phyloP scores from a whole-genome alignment of 192 early-diverging fungal species.

The Linnemannia elongata region DNA sequence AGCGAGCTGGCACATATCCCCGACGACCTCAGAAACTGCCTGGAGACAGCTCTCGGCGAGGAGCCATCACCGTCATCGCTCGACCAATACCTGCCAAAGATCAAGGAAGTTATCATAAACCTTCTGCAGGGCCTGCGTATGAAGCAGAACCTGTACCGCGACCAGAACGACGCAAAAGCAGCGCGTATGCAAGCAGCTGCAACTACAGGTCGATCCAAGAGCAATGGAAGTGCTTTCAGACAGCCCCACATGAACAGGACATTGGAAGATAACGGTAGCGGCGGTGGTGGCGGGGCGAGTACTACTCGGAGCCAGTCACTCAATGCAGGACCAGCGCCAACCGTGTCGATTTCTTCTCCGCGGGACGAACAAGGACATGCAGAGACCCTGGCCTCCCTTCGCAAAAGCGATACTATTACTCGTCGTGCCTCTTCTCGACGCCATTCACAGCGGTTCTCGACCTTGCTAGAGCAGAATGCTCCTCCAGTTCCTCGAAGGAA shows the following conservation, averaged over 20 bases:
- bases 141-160: constrained; percentile 54
- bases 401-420: constrained; percentile 48
- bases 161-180: constrained; percentile 10
- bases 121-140: constrained; percentile 59
- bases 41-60: constrained; percentile 51
- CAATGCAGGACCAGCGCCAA: constrained; percentile 13
- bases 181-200: neutral
- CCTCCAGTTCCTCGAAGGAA: constrained; percentile 24
- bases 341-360: constrained; percentile 25
- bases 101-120: constrained; percentile 57
- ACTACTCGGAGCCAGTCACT: constrained; percentile 8
- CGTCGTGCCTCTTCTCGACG: constrained; percentile 50
- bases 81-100: constrained; percentile 58
- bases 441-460: constrained; percentile 43
- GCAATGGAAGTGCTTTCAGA: constrained; percentile 13
- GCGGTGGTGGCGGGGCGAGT: neutral
- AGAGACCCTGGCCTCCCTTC: constrained; percentile 51
- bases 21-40: constrained; percentile 40
- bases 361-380: constrained; percentile 42
- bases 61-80: constrained; percentile 39
- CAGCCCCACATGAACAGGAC: neutral
- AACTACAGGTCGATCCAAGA: constrained; percentile 17
- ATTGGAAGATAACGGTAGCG: neutral
- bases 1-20: constrained; percentile 57
- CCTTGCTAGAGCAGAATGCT: constrained; percentile 24